These are phyloP conservation scores for Hypoxylon lenormandii DNA, from an alignment of 495 filamentous ascomycete genomes.

Conservation along the genomic window DNA sequence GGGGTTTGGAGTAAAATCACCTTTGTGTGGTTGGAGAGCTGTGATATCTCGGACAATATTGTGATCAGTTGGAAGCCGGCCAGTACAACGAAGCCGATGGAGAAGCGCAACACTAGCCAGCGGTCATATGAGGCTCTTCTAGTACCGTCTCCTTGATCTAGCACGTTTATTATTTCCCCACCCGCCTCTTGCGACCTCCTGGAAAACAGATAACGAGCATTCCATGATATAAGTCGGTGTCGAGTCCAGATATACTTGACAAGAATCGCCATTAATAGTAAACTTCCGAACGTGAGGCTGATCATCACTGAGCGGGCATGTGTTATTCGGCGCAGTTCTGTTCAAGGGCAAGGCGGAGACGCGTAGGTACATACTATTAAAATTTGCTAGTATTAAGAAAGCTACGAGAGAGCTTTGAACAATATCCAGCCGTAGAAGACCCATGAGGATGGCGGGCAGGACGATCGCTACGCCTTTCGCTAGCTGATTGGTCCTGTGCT, in stretches of 20 bases:
- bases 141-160: slow-evolving; percentile 31
- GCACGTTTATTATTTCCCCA: slow-evolving; percentile 32
- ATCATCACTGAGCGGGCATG: slow-evolving; percentile 51
- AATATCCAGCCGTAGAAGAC: slow-evolving; percentile 50
- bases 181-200: slow-evolving; percentile 36
- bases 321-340: not conserved
- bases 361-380: slow-evolving; percentile 54
- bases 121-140: slow-evolving; percentile 59
- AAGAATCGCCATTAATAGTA: slow-evolving; percentile 58
- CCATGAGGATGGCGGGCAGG: slow-evolving; percentile 54
- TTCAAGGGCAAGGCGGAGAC: not conserved
- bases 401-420: slow-evolving; percentile 47
- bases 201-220: slow-evolving; percentile 49
- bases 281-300: slow-evolving; percentile 55
- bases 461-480: slow-evolving; percentile 54
- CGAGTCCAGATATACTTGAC: slow-evolving; percentile 62
- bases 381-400: slow-evolving; percentile 57
- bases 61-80: slow-evolving; percentile 60
- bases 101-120: slow-evolving; percentile 61
- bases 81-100: slow-evolving; percentile 60
- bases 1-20: no score
- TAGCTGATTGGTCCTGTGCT: slow-evolving; percentile 48
- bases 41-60: slow-evolving; percentile 56
- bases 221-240: slow-evolving; percentile 54
- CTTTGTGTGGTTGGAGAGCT: slow-evolving; percentile 51